phyloP scores from a whole-genome alignment of 2,329 filamentous ascomycete species.

The Xylariales sp. region DNA sequence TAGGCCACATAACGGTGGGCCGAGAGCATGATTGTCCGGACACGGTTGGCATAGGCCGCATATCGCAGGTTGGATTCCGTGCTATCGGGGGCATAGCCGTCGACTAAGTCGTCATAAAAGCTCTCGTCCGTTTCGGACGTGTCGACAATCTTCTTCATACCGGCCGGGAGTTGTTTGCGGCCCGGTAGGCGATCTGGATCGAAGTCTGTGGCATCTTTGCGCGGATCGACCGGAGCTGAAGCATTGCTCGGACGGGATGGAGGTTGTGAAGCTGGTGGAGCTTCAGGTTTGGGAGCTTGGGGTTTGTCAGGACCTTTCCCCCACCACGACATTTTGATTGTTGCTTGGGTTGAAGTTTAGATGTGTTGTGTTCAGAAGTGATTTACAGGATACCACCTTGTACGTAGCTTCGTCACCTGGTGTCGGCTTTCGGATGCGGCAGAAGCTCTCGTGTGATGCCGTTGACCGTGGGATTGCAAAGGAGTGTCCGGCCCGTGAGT shows the following conservation, averaged over 20 bases:
- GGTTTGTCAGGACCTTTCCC: constrained; percentile 24
- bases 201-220: constrained; percentile 30
- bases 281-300: constrained; percentile 16
- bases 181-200: constrained; percentile 44
- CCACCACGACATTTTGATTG: constrained; percentile 24
- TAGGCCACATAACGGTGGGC: constrained; percentile 97
- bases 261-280: constrained; percentile 12
- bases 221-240: constrained; percentile 9
- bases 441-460: too few relatives aligned
- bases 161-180: constrained; percentile 46
- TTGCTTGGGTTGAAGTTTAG: background rate
- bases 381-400: too few relatives aligned
- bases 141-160: constrained; percentile 55
- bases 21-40: constrained; percentile 81
- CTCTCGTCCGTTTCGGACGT: constrained; percentile 60
- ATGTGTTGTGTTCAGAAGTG: too few relatives aligned
- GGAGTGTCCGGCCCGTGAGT: background rate
- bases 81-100: constrained; percentile 71
- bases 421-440: too few relatives aligned
- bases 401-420: too few relatives aligned
- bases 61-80: constrained; percentile 86
- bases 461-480: too few relatives aligned
- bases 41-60: constrained; percentile 81
- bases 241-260: constrained; percentile 4
- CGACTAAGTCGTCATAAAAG: constrained; percentile 71